Evolutionary conservation across 1,284 basidiomycete species (phyloP).

Genomic region (Apiotrichum mycotoxinovorans): DNA sequence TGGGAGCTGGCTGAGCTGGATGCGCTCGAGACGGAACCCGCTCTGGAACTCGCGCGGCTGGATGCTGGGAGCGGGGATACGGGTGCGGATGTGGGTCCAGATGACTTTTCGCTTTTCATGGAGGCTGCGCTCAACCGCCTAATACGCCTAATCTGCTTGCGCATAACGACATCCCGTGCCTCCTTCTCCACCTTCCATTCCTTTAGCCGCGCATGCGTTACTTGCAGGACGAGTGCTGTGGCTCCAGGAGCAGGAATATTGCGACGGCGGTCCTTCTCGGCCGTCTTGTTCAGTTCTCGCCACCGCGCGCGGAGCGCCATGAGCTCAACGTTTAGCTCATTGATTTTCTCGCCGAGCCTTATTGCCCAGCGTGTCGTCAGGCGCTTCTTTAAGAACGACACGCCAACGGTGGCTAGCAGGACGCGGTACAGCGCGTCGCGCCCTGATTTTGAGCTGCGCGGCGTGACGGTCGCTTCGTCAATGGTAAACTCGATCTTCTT

Average conservation of each 20-base stretch:
- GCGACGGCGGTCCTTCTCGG: neutral
- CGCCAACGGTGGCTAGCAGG: neutral
- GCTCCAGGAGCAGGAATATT: neutral
- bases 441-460: neutral
- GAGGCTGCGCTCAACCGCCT: neutral
- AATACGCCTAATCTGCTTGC: neutral
- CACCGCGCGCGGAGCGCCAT: conserved; percentile 2
- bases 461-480: conserved; percentile 5
- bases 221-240: neutral
- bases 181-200: neutral
- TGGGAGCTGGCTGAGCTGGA: neutral
- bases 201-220: neutral
- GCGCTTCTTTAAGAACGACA: conserved; percentile 8
- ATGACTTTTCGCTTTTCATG: too few species aligned
- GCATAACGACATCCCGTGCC: neutral
- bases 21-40: too few species aligned
- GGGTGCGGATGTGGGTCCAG: neutral
- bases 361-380: neutral
- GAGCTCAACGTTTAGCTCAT: neutral
- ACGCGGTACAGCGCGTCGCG: conserved; percentile 6
- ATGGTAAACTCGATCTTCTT: conserved; percentile 7
- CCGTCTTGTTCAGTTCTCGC: neutral
- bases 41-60: too few species aligned
- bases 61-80: neutral
- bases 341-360: neutral